These are phyloP conservation scores for Rhodotorula babjevae DNA, from an alignment of 768 basidiomycete genomes.

Conservation along the genomic window DNA sequence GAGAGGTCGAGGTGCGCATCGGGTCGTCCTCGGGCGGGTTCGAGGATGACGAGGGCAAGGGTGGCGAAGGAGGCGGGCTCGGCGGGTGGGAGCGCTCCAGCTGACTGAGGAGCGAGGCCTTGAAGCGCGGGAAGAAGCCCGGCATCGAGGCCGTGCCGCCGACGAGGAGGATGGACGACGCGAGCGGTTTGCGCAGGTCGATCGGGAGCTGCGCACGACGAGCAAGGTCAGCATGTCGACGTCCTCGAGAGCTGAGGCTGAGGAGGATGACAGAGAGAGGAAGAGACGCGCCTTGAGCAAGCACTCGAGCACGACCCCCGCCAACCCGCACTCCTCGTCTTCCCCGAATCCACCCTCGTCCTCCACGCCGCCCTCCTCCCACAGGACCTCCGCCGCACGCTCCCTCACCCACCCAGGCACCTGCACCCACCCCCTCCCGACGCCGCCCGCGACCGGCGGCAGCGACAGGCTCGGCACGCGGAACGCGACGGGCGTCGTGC, in stretches of 20 bases:
- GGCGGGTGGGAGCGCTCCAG: slow-evolving; percentile 48
- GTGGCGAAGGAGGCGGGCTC: slow-evolving; percentile 23
- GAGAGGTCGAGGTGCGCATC: not conserved
- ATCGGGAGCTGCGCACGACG: slow-evolving; percentile 63
- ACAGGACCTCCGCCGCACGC: slow-evolving; percentile 80
- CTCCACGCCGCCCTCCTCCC: slow-evolving; percentile 78
- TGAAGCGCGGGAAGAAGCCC: slow-evolving; percentile 85
- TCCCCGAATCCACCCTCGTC: slow-evolving; percentile 75
- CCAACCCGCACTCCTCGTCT: slow-evolving; percentile 77
- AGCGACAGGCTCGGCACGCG: slow-evolving; percentile 9
- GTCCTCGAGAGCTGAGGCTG: not conserved
- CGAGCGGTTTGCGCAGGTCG: slow-evolving; percentile 78
- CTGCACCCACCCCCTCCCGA: slow-evolving; percentile 23
- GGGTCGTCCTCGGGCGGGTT: not conserved
- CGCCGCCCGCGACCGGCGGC: not conserved
- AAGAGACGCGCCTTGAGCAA: slow-evolving; percentile 63
- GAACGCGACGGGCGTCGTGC: slow-evolving; percentile 28
- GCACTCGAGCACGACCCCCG: slow-evolving; percentile 72
- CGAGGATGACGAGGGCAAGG: not conserved
- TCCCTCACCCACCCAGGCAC: slow-evolving; percentile 94
- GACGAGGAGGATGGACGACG: slow-evolving; percentile 73
- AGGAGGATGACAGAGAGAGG: too few species aligned
- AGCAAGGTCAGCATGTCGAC: not conserved
- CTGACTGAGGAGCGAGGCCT: slow-evolving; percentile 65
- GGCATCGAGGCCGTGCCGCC: slow-evolving; percentile 90